A percentile compares a stretch with the other conserved stretches of the same genome.
Conservation (phyloP, 148 eudicot species). For the Nepenthes gracilis region DNA sequence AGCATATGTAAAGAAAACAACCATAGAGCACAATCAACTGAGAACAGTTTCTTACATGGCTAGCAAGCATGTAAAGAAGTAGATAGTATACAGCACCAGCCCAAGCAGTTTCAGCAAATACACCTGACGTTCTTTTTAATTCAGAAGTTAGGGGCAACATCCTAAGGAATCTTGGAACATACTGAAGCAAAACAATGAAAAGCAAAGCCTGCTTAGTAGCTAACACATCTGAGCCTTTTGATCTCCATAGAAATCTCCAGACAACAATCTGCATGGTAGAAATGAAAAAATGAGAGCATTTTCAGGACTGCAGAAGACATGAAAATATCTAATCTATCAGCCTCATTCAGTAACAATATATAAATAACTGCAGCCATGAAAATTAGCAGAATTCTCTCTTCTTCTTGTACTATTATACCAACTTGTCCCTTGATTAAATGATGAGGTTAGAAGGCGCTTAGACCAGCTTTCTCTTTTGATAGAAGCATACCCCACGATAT, state of each 20-base stretch:
- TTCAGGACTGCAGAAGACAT: not conserved
- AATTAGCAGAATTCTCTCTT: too few relatives aligned
- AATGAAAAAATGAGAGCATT: not conserved
- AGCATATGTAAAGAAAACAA: not conserved
- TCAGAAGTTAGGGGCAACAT: slow-evolving; percentile 74
- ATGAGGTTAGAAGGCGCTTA: too few relatives aligned
- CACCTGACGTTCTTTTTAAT: slow-evolving; percentile 91
- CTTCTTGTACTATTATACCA: too few relatives aligned
- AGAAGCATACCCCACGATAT: too few relatives aligned
- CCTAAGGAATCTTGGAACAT: slow-evolving; percentile 66
- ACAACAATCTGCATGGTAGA: slow-evolving; percentile 61
- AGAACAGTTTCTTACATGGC: slow-evolving; percentile 63
- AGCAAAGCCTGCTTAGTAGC: slow-evolving; percentile 71
- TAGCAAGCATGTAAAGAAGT: slow-evolving; percentile 86
- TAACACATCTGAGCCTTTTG: slow-evolving; percentile 65
- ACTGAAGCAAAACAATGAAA: slow-evolving; percentile 64
- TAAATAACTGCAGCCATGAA: too few relatives aligned
- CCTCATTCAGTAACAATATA: too few relatives aligned
- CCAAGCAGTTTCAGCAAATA: slow-evolving; percentile 96
- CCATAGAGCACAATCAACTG: not conserved
- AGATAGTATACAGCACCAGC: slow-evolving; percentile 94
- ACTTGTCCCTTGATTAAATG: too few relatives aligned
- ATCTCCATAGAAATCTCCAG: slow-evolving; percentile 61
- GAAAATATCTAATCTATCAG: not conserved
- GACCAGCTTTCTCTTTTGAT: too few relatives aligned